Percentiles rank a stretch among this genome's conserved stretches.
These are phyloP conservation scores for Trichosporon coremiiforme DNA, from an alignment of 1,284 basidiomycete species.

Conservation along the genomic window DNA sequence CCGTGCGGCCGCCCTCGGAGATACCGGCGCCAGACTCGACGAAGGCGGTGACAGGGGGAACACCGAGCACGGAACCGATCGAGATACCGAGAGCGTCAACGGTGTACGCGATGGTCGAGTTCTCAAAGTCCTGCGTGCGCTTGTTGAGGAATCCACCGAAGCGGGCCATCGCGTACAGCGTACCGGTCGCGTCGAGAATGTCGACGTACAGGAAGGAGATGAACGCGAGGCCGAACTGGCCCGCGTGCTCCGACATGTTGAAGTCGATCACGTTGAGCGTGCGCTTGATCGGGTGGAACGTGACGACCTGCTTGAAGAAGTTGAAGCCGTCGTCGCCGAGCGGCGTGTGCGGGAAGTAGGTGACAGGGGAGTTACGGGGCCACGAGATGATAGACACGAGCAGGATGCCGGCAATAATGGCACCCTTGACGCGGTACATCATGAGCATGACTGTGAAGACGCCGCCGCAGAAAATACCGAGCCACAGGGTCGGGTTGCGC, in stretches of 20 bases:
- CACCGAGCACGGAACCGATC: conserved; percentile 65
- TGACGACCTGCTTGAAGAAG: conserved; percentile 83
- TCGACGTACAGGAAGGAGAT: conserved; percentile 74
- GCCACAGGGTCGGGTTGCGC: conserved; percentile 60
- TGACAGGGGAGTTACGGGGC: conserved; percentile 77
- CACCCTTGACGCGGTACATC: conserved; percentile 79
- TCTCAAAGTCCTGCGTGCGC: conserved; percentile 83
- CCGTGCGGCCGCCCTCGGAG: conserved; percentile 82
- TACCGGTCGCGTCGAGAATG: conserved; percentile 71
- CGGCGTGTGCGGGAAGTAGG: conserved; percentile 74
- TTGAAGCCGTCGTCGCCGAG: conserved; percentile 73
- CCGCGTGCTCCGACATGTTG: conserved; percentile 24
- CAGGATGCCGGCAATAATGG: conserved; percentile 62
- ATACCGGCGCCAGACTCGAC: conserved; percentile 59
- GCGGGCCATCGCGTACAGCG: conserved; percentile 86
- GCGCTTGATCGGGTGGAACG: conserved; percentile 31
- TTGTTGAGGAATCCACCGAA: conserved; percentile 86
- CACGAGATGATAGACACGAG: conserved; percentile 82
- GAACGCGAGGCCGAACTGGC: conserved; percentile 33
- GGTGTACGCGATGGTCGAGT: conserved; percentile 80
- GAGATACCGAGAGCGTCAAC: conserved; percentile 57
- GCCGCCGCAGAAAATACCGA: conserved; percentile 87
- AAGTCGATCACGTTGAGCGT: conserved; percentile 31
- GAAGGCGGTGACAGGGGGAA: conserved; percentile 82
- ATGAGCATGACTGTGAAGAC: conserved; percentile 76